Base-by-base conservation (phyloP, 2,329 filamentous ascomycete genomes). In the Nemania sp. region DNA sequence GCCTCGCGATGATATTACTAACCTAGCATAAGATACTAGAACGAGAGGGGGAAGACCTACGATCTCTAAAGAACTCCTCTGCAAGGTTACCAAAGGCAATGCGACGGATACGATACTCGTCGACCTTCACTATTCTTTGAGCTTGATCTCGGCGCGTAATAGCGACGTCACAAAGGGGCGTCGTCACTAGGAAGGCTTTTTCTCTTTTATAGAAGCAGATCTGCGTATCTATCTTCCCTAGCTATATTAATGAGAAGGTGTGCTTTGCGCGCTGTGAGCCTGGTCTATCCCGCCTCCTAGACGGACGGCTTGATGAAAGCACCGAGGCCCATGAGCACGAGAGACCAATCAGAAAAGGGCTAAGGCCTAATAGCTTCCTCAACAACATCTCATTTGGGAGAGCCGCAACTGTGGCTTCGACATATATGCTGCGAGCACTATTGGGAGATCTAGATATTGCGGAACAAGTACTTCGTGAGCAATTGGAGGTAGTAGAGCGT, bases 21-120 rank as follows among this genome's bases (percentile, higher is more conserved):
- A 57, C 18, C 35, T 5, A 27, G 26, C n/a, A 11, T 45, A 57
- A 41, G 54, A 35, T 57, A 57, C 20, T 35, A 45, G 32, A 57
- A 57, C 6, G 54, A 57, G 29, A 41, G 54, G 13, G 54, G 54
- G 4, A 10, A 35, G 20, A 57, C 54, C 13, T 22, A 43, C 6
- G 54, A 57, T 13, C 45, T 45, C 10, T 18, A 11, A 43, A 43
- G 18, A n/a, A 3, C 35, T 57, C 26, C 35, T 57, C 26, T 57
- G 35, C 35, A 43, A 43, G 11, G 41, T 4, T 11, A 43, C 35
- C 15, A 26, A 57, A 2, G 35, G 41, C 20, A 22, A 41, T 20
- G 54, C 35, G 5, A 41, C 29, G 22, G 54, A 57, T 29, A 22
- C 54, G 15, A 22, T 45, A 18, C 54, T 57, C 20, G 54, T 45